These are phyloP conservation scores for Eucalyptus pumila DNA, from an alignment of 345 rosid genomes.

Conservation along the genomic window DNA sequence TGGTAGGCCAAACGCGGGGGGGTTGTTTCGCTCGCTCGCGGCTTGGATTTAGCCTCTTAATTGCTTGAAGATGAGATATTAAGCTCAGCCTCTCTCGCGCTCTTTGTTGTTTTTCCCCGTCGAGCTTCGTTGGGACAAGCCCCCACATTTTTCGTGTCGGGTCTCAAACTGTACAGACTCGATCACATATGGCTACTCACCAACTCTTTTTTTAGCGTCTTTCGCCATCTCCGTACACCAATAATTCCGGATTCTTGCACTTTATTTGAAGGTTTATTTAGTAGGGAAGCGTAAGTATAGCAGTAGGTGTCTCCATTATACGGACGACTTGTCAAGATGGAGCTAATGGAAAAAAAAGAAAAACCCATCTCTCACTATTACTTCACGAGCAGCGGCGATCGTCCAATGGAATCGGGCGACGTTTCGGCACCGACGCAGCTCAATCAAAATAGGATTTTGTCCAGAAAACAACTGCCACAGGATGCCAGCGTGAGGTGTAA, in stretches of 20 bases:
- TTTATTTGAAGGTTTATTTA: background rate
- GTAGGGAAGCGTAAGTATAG: background rate
- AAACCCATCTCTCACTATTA: background rate
- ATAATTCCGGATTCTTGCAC: background rate
- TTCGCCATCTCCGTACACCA: background rate
- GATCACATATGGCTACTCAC: background rate
- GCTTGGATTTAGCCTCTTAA: background rate
- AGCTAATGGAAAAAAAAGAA: background rate
- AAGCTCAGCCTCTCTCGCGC: background rate
- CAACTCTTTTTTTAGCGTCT: background rate
- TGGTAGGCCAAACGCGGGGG: background rate
- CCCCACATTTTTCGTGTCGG: background rate
- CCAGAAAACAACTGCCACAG: background rate
- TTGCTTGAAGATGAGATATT: background rate
- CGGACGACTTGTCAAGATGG: background rate
- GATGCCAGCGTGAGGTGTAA: background rate
- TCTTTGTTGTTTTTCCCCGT: background rate
- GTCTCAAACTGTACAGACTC: background rate
- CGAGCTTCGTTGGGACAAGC: background rate
- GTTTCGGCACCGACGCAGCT: background rate
- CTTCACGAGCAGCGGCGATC: background rate
- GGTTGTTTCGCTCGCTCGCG: background rate
- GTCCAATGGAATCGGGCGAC: background rate
- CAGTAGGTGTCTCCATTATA: background rate
- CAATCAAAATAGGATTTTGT: background rate